Base-by-base conservation (phyloP, 176 grass and related monocot genomes). In the Echinochloa phyllopogon region DNA sequence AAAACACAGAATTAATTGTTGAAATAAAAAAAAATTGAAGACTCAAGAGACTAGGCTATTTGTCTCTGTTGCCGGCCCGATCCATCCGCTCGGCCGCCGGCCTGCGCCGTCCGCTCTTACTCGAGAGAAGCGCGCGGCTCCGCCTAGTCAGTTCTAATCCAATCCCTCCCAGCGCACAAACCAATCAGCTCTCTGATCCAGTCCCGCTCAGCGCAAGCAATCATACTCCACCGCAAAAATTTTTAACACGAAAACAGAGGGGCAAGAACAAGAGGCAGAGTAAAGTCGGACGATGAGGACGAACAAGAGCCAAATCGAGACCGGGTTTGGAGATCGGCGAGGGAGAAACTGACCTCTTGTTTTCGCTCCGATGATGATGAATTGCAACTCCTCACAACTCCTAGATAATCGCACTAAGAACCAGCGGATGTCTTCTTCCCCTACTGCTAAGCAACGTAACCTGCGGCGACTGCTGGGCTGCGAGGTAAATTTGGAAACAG, bases 401-500 rank as follows among this genome's bases (percentile, higher is more conserved):
- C 52, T 16, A 29, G 62, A 76, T 49, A 33, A 18, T 63, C 36
- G 10, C 20, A n/a, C 4, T 14, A 23, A 14, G 24, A 60, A 84
- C 76, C 41, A 49, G 36, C 17, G 69, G 49, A 56, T 41, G 37
- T 55, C 20, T 57, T 58, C 8, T 49, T 25, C 51, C 76, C 56
- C 70, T 40, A 74, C 16, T 5, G 60, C 76, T 77, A 57, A 76
- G 62, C 77, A 37, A 85, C 58, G 37, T 44, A 39, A 49, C 10
- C 65, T 21, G 40, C 45, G 29, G 20, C 67, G 69, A 88, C 23
- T 72, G 57, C 20, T 84, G 55, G 73, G 69, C 41, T 61, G 14
- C 8, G 62, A 55, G 53, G 55, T 64, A 70, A 82, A 39, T 40
- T 24, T n/a, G 65, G 72, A 40, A 86, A 86, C 24, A 84, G 78